phyloP scores from a whole-genome alignment of 1,284 basidiomycete genomes.

The Anthracocystis panici-leucophaei region DNA sequence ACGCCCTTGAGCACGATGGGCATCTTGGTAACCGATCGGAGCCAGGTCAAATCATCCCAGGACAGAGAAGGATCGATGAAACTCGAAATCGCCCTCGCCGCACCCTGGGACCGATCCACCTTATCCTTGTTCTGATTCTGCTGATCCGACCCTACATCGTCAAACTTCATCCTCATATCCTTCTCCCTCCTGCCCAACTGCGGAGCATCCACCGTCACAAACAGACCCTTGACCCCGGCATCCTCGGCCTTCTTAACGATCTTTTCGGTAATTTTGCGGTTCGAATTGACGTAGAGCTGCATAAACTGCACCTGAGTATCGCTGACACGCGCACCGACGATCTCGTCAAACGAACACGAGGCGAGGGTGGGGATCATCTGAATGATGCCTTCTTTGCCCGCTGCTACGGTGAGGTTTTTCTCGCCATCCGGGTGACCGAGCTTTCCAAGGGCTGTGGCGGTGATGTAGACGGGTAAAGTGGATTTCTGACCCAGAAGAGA shows the following conservation, averaged over 20 bases:
- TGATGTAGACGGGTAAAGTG: constrained; percentile 75
- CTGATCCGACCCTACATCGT: constrained; percentile 73
- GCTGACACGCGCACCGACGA: constrained; percentile 75
- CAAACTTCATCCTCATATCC: constrained; percentile 74
- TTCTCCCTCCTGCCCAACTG: constrained; percentile 86
- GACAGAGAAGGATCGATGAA: constrained; percentile 72
- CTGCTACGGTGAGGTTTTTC: constrained; percentile 84
- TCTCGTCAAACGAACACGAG: constrained; percentile 75
- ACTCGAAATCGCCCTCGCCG: constrained; percentile 71
- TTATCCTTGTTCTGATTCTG: constrained; percentile 65
- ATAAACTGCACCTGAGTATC: constrained; percentile 73
- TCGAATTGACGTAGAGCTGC: constrained; percentile 83
- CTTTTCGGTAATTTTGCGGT: constrained; percentile 78
- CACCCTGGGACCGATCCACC: constrained; percentile 57
- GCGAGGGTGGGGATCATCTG: constrained; percentile 74
- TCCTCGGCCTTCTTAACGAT: constrained; percentile 80
- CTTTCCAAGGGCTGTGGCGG: constrained; percentile 85
- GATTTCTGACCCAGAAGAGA: constrained; percentile 50
- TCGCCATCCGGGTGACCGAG: constrained; percentile 93
- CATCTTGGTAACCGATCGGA: constrained; percentile 79
- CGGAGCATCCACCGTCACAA: constrained; percentile 89
- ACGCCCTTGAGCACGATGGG: constrained; percentile 87
- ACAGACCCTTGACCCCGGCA: constrained; percentile 82
- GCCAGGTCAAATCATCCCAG: constrained; percentile 78
- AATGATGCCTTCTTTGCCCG: constrained; percentile 78